phyloP scores from a whole-genome alignment of 352 stramenopile genomes.

The Phytophthora aleatoria region DNA sequence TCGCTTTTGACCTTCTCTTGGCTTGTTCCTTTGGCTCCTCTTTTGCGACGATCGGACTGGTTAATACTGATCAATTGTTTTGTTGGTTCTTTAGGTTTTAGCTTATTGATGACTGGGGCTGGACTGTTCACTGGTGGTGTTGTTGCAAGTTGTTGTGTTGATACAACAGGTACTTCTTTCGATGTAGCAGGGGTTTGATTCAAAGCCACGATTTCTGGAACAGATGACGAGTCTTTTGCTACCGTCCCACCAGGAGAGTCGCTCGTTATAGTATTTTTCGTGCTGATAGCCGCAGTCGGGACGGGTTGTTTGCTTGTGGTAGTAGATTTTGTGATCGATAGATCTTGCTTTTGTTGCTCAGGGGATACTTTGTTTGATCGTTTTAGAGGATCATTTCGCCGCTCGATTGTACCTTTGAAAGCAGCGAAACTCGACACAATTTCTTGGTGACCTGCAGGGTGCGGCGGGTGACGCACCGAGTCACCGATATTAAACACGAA shows the following conservation, averaged over 20 bases:
- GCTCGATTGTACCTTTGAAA: slow-evolving; percentile 40
- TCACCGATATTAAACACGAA: slow-evolving; percentile 35
- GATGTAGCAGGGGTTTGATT: neutral
- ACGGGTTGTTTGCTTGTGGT: neutral
- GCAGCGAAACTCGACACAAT: slow-evolving; percentile 36
- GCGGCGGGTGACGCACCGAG: neutral
- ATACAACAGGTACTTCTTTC: neutral
- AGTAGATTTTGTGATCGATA: neutral
- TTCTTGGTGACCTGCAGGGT: slow-evolving; percentile 12
- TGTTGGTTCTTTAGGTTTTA: neutral
- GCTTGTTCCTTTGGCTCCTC: neutral
- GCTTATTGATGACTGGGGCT: neutral
- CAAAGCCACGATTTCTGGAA: neutral
- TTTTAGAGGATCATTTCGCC: slow-evolving; percentile 11
- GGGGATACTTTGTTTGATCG: slow-evolving; percentile 20
- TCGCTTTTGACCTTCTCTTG: slow-evolving; percentile 11
- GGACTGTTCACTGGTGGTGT: neutral
- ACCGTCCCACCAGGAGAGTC: neutral
- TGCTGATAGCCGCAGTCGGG: neutral
- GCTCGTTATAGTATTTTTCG: neutral
- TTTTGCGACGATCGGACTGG: neutral
- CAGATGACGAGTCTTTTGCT: neutral
- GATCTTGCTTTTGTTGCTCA: neutral
- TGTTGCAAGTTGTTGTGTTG: neutral
- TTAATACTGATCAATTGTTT: neutral